phyloP scores from a whole-genome alignment of 73 alveolate genomes.

The Tetrahymena malaccensis region DNA sequence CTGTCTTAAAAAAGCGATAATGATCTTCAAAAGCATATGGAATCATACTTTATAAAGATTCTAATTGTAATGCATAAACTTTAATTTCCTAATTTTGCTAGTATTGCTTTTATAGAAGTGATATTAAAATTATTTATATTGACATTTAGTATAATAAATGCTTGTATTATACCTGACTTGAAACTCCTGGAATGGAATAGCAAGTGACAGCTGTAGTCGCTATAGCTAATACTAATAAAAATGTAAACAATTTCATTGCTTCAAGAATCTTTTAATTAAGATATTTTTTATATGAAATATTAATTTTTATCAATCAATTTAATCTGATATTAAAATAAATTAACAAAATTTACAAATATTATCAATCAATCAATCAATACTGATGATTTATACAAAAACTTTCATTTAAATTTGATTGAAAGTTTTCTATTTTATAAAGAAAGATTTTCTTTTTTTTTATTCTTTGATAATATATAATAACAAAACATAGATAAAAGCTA shows the following conservation, averaged over 20 bases:
- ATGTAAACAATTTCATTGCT: background rate
- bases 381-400: background rate
- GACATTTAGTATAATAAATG: background rate
- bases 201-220: background rate
- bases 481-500: too few species aligned
- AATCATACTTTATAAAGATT: background rate
- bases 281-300: background rate
- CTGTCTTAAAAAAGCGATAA: background rate
- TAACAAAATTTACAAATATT: background rate
- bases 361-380: background rate
- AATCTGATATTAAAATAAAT: background rate
- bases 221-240: background rate
- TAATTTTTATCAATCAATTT: background rate
- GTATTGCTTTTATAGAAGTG: background rate
- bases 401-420: background rate
- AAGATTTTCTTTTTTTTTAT: background rate
- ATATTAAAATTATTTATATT: background rate
- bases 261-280: background rate
- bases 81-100: background rate
- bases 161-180: background rate
- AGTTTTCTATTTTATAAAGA: background rate
- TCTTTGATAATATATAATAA: background rate
- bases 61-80: background rate
- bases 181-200: background rate
- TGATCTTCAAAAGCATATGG: background rate